Base-by-base conservation (phyloP, 2,329 filamentous ascomycete species). In the Pyrenochaeta sp. region DNA sequence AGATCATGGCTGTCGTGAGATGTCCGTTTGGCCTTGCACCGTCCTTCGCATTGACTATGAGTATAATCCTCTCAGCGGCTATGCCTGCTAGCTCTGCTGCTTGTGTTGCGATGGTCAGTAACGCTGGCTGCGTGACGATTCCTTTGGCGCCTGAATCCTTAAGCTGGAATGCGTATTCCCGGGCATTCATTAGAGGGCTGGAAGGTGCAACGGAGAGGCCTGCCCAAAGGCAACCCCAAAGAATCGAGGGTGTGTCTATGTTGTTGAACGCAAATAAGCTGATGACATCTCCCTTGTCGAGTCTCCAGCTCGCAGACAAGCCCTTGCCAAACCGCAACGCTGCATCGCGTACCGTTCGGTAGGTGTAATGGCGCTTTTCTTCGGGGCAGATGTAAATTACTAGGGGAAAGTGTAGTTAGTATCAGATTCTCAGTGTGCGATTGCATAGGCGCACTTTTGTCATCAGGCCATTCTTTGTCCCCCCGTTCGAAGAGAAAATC, bases 141-240 rank as follows among this genome's bases (percentile, higher is more conserved):
- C 81, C 89, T 62, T 85, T 89, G 21, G 90, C 89, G 1, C 83
- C 81, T 0, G 87, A 87, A 69, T 95, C 89, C 60, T 84, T 84
- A 48, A 97, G 80, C 73, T 96, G 92, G 62, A 89, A 91, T 4
- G 87, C 85, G 22, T 96, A 80, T 72, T 97, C 93, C 7, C 90
- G 84, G 9, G 82, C 82, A 0, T 89, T 96, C 72, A 96, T 96
- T 3, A 85, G 84, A 14, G 92, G 91, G 64, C 96, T 96, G 3
- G 90, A 90, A 0, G 92, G 90, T 11, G 87, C 90, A 8, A 90
- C 74, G 37, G 89, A 77, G 20, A 89, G 91, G 32, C 91, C 92
- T 1, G 90, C 88, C 88, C 90, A 96, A 54, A 87, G 83, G 7
- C 84, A 80, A 19, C 91, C 92, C 77, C 89, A 90, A 69, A 84